Evolutionary conservation across 2,329 filamentous ascomycete species (phyloP).

Genomic region (Exophiala spinifera): DNA sequence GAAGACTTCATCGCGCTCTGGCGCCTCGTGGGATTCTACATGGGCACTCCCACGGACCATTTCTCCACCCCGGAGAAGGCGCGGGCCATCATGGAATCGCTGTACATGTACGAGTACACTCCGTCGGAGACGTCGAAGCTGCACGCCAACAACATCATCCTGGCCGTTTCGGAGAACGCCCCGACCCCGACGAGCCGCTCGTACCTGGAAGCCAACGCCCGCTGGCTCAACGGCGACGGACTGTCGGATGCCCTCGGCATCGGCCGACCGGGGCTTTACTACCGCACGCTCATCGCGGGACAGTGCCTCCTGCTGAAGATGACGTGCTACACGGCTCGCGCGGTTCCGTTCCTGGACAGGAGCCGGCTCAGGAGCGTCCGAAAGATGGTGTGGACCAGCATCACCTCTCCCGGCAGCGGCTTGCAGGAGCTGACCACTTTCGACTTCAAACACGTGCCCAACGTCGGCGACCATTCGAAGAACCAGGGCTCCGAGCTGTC

Average conservation of each 20-base stretch:
- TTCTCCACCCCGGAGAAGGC: slow-evolving; percentile 56
- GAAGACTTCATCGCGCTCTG: slow-evolving; percentile 71
- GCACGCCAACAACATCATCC: slow-evolving; percentile 72
- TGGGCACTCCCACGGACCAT: slow-evolving; percentile 64
- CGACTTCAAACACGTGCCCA: slow-evolving; percentile 70
- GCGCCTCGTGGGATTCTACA: slow-evolving; percentile 69
- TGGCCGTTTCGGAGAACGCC: slow-evolving; percentile 61
- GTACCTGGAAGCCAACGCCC: slow-evolving; percentile 65
- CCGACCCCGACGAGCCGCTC: slow-evolving; percentile 63
- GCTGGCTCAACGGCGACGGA: slow-evolving; percentile 67
- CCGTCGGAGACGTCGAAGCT: slow-evolving; percentile 62
- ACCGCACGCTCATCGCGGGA: slow-evolving; percentile 59
- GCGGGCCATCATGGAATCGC: slow-evolving; percentile 63
- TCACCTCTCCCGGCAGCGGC: slow-evolving; percentile 61
- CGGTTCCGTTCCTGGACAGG: slow-evolving; percentile 47
- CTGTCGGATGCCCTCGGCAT: slow-evolving; percentile 61
- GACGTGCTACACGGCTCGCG: slow-evolving; percentile 44
- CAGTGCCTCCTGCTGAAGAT: slow-evolving; percentile 65
- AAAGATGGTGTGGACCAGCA: slow-evolving; percentile 55
- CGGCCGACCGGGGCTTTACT: slow-evolving; percentile 55
- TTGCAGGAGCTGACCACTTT: slow-evolving; percentile 60
- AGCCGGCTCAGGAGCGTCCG: slow-evolving; percentile 53
- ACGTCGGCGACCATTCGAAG: too few species aligned
- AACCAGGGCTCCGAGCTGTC: too few species aligned
- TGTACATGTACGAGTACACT: slow-evolving; percentile 63